Percentiles rank a stretch among this genome's conserved stretches.
These are phyloP conservation scores for Oryza longistaminata DNA, from an alignment of 176 grass and related monocot genomes.

Conservation along the genomic window DNA sequence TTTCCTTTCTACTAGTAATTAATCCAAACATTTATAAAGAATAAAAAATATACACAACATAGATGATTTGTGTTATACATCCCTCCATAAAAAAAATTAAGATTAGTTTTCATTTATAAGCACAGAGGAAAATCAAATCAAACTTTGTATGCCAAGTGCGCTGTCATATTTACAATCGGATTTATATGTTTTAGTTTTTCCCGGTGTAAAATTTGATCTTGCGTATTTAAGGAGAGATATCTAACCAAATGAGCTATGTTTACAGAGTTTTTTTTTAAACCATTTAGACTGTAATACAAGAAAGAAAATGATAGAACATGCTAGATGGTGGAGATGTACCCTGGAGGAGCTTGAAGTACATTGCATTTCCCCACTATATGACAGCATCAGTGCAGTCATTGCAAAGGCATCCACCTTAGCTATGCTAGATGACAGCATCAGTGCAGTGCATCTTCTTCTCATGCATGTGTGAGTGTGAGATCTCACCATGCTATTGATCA, in stretches of 20 bases:
- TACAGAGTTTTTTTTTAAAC: neutral
- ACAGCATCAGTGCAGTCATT: neutral
- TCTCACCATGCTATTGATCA: slow-evolving; percentile 12
- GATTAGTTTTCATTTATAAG: too few relatives aligned
- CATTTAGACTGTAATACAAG: neutral
- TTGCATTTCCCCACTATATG: neutral
- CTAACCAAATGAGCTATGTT: too few relatives aligned
- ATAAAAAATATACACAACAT: too few relatives aligned
- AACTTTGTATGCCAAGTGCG: too few relatives aligned
- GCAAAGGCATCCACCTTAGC: slow-evolving; percentile 23
- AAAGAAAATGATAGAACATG: neutral
- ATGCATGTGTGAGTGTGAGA: neutral
- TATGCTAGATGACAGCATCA: neutral
- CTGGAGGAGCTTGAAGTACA: too few relatives aligned
- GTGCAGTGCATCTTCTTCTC: neutral
- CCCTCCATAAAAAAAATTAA: neutral
- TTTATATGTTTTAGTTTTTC: neutral
- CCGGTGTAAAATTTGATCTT: neutral
- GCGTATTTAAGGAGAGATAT: neutral
- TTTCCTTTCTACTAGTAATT: too few relatives aligned
- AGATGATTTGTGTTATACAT: neutral
- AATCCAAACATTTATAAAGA: too few relatives aligned
- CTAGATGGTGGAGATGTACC: too few relatives aligned
- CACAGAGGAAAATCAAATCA: too few relatives aligned
- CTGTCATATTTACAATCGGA: neutral